phyloP scores from a whole-genome alignment of 2,329 filamentous ascomycete species.

The Pseudocercospora crystallina region DNA sequence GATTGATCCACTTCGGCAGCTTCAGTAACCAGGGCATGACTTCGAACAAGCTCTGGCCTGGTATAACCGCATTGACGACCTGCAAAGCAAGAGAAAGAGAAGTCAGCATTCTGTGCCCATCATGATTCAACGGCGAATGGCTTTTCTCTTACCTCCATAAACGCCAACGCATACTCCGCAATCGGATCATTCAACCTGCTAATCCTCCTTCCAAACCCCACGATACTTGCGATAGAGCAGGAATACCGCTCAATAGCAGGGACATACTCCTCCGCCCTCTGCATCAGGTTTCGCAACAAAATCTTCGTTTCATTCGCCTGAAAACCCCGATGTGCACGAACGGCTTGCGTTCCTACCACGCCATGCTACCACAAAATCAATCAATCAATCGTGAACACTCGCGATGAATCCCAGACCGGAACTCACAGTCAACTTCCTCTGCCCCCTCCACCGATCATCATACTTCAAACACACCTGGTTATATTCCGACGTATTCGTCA shows the following conservation, averaged over 20 bases:
- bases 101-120: no score
- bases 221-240: constrained; percentile 14
- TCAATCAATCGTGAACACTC: neutral
- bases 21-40: neutral
- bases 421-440: constrained; percentile 18
- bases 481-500: constrained; percentile 23
- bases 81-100: no score
- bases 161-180: constrained; percentile 17
- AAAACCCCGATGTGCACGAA: constrained; percentile 17
- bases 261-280: constrained; percentile 11
- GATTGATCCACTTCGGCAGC: neutral
- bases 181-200: constrained; percentile 17
- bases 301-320: constrained; percentile 23
- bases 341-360: constrained; percentile 22
- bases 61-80: constrained; percentile 19
- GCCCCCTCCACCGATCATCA: constrained; percentile 21
- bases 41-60: constrained; percentile 22
- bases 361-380: constrained; percentile 5
- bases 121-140: no score
- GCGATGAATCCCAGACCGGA: neutral
- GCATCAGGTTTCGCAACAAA: constrained; percentile 18
- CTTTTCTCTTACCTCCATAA: constrained; percentile 12
- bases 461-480: constrained; percentile 20
- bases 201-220: constrained; percentile 25
- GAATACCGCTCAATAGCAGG: constrained; percentile 24